Evolutionary conservation across 2,329 filamentous ascomycete genomes (phyloP).

Genomic region (Endothia cerciana): DNA sequence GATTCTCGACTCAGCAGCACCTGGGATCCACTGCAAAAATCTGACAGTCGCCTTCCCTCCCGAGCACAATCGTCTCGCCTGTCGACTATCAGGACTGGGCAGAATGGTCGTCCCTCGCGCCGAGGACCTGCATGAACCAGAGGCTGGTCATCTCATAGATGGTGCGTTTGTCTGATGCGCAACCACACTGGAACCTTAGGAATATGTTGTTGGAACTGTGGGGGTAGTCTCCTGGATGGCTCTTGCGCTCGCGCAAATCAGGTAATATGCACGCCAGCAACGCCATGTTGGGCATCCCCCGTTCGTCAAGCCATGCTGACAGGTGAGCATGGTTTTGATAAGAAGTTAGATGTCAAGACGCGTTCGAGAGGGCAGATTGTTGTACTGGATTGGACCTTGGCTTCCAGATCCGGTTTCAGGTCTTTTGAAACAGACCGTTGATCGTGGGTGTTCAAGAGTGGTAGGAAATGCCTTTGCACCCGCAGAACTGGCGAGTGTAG

Average conservation of each 20-base stretch:
- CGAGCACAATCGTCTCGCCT: neutral
- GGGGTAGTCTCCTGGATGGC: neutral
- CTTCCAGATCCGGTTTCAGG: neutral
- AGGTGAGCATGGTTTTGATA: neutral
- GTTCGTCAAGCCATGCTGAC: neutral
- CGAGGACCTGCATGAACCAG: conserved; percentile 9
- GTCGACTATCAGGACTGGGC: conserved; percentile 3
- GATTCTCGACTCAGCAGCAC: neutral
- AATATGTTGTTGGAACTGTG: neutral
- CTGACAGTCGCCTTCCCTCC: neutral
- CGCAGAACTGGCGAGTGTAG: neutral
- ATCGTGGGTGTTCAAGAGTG: too few relatives aligned
- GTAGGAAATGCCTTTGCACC: neutral
- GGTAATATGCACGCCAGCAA: neutral
- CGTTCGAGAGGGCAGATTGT: neutral
- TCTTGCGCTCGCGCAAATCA: neutral
- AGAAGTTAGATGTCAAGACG: neutral
- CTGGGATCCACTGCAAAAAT: neutral
- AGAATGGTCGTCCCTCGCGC: conserved; percentile 7
- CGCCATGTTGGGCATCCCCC: neutral
- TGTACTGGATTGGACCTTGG: neutral
- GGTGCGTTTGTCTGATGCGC: neutral
- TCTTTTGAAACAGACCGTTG: neutral
- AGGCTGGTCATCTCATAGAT: neutral
- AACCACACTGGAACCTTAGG: neutral